A percentile compares a stretch with the other conserved stretches of the same genome.
phyloP scores from a whole-genome alignment of 208 protist species.

The Angomonas ambiguus region DNA sequence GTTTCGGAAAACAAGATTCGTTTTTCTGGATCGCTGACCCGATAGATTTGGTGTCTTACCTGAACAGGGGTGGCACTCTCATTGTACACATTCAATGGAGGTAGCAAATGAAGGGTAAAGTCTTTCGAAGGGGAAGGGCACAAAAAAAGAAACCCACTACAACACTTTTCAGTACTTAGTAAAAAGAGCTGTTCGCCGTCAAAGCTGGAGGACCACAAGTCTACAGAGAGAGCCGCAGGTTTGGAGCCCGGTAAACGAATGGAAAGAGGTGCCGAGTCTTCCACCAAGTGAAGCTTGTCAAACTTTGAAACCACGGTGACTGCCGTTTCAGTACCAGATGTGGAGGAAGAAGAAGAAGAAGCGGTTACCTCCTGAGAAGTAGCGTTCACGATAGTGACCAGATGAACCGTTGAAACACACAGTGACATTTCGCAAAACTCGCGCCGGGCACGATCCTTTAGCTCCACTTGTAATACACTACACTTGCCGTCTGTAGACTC shows the following conservation, averaged over 20 bases:
- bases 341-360: not conserved
- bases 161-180: not conserved
- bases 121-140: not conserved
- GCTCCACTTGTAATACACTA: too few relatives aligned
- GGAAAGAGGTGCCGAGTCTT: not conserved
- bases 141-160: not conserved
- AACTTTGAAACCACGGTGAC: not conserved
- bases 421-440: too few relatives aligned
- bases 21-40: not conserved
- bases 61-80: not conserved
- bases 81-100: not conserved
- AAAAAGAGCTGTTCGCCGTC: conserved; percentile 1
- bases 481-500: too few relatives aligned
- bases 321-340: not conserved
- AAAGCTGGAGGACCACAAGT: not conserved
- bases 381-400: too few relatives aligned
- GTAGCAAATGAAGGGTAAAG: not conserved
- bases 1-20: not conserved
- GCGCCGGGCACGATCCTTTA: too few relatives aligned
- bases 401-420: too few relatives aligned
- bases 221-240: not conserved
- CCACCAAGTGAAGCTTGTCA: not conserved
- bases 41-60: not conserved
- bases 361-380: not conserved
- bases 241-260: not conserved